Evolutionary conservation across 495 filamentous ascomycete species (phyloP), one percentile per base, ranked within the genome.

Genomic region (Chaetomium cochliodes): DNA sequence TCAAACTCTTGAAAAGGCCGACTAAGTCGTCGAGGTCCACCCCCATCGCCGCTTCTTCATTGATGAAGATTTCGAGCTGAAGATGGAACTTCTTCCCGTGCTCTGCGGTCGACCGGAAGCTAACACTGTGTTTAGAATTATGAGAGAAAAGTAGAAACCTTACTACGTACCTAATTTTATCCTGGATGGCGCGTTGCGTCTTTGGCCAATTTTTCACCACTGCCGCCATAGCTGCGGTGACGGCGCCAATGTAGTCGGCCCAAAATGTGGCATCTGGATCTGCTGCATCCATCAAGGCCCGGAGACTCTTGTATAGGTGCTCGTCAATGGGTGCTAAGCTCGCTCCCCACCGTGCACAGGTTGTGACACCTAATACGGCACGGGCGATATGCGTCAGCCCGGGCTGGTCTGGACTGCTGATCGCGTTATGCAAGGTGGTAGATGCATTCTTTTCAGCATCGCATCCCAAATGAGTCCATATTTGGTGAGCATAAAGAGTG

Each of bases 281-380:
- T 9, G 69, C 63, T 16, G 62, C 64, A 44, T 67, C 62, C 30
- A 78, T 64, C 62, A 81, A 64, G 44, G 65, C 70, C 25, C 74
- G 73, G 3, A 86, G 68, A 55, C 76, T 77, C 16, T 65, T 50
- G 37, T 73, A 70, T 15, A 84, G 69, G 11, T 72, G 68, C 51
- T 72, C 69, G 62, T 86, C 80, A 26, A 81, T 80, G 2, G 81
- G 77, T 18, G 76, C 76, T 12, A 96, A 76, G 62, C 84, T 80
- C 8, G 84, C 87, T 16, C 87, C 90, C 84, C 90, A 96, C 65
- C 93, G 82, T 52, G 88, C 89, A 59, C 87, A 92, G 15, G 93
- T 82, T 2, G 88, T 83, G 2, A 97, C 76, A 0, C 87, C 89
- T 2, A 97, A 76, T 2, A 91, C 76, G 0, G 88, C 87, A 3